A percentile compares a stretch with the other conserved stretches of the same genome.
These are phyloP conservation scores for Talaromyces sp. DNA, from an alignment of 2,329 filamentous ascomycete species.

Conservation along the genomic window DNA sequence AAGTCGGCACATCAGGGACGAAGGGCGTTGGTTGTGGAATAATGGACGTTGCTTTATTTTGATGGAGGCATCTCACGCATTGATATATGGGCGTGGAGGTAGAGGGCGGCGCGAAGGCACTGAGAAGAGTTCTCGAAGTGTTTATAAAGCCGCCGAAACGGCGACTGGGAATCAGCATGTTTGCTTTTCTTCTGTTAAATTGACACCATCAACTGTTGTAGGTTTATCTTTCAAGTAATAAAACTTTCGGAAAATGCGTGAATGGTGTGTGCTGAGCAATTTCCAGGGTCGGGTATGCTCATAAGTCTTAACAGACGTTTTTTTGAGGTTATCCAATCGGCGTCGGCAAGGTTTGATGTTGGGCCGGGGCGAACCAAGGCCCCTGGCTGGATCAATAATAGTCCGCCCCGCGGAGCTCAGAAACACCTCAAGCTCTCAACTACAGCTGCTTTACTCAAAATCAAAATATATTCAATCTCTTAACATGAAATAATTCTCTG, in stretches of 20 bases:
- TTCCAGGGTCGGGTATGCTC: not conserved
- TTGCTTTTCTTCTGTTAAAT: not conserved
- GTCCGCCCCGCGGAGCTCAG: conserved; percentile 6
- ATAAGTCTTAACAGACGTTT: not conserved
- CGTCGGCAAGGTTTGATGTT: conserved; percentile 2
- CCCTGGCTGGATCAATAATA: conserved; percentile 19
- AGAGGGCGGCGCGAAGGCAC: conserved; percentile 7
- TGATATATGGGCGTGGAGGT: conserved; percentile 23
- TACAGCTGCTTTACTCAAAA: not conserved
- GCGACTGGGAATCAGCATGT: conserved; percentile 32
- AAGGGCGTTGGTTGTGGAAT: conserved; percentile 75
- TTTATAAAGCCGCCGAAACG: conserved; percentile 27
- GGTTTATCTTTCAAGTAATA: not conserved
- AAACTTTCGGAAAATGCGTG: not conserved
- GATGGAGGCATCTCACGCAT: conserved; percentile 42
- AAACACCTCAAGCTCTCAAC: conserved; percentile 1
- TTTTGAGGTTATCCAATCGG: conserved; percentile 8
- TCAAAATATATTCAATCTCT: not conserved
- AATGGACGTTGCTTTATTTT: conserved; percentile 38
- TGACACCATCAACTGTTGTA: not conserved
- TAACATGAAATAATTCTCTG: too few relatives aligned
- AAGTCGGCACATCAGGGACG: conserved; percentile 77
- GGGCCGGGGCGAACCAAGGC: not conserved
- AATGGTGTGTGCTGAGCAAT: not conserved
- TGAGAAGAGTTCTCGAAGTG: conserved; percentile 24